phyloP scores from a whole-genome alignment of 495 filamentous ascomycete genomes.

The Hyaloscypha bicolor region DNA sequence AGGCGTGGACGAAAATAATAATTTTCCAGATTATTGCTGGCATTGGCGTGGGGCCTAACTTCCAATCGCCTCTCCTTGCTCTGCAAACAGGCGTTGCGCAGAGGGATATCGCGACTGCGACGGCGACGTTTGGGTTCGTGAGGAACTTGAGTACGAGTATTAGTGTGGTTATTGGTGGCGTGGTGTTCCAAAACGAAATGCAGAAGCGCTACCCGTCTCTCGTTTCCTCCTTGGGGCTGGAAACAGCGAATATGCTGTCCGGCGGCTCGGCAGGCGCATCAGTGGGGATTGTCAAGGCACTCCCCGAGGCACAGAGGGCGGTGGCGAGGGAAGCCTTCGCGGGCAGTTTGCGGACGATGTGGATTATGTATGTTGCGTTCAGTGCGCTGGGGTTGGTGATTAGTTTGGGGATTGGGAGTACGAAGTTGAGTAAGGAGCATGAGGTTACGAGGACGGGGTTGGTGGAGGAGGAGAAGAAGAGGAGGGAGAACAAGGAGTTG shows the following conservation, averaged over 20 bases:
- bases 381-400: slow-evolving; percentile 31
- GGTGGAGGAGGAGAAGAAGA: slow-evolving; percentile 25
- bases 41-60: slow-evolving; percentile 66
- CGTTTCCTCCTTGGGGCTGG: slow-evolving; percentile 42
- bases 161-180: slow-evolving; percentile 67
- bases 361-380: slow-evolving; percentile 52
- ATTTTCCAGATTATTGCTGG: slow-evolving; percentile 67
- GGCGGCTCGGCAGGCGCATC: slow-evolving; percentile 60
- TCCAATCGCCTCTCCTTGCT: slow-evolving; percentile 78
- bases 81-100: slow-evolving; percentile 68
- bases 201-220: slow-evolving; percentile 44
- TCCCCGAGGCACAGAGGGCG: slow-evolving; percentile 48
- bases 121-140: slow-evolving; percentile 65
- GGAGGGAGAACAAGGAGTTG: slow-evolving; percentile 20
- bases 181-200: slow-evolving; percentile 67
- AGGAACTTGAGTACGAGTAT: slow-evolving; percentile 66
- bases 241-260: slow-evolving; percentile 44
- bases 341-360: slow-evolving; percentile 64
- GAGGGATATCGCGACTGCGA: slow-evolving; percentile 67
- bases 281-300: slow-evolving; percentile 53
- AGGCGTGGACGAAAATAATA: slow-evolving; percentile 54
- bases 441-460: slow-evolving; percentile 30
- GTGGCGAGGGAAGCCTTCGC: slow-evolving; percentile 51
- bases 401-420: slow-evolving; percentile 21
- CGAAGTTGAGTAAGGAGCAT: slow-evolving; percentile 28